phyloP scores from a whole-genome alignment of 2,329 filamentous ascomycete genomes.

The Talaromyces atroroseus region DNA sequence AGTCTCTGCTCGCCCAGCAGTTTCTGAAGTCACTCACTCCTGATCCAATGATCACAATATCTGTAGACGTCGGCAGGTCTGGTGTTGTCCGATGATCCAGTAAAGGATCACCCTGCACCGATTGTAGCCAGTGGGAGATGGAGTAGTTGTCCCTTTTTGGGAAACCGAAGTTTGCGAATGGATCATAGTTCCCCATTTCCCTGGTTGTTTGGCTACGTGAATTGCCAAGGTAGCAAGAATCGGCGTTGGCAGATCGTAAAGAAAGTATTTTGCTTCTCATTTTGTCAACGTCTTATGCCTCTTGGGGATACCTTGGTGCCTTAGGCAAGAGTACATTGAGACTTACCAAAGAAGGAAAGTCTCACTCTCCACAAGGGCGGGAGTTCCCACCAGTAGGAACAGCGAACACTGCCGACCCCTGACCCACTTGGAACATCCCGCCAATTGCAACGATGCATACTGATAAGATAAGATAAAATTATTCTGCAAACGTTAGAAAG shows the following conservation, averaged over 20 bases:
- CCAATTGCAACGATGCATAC: background rate
- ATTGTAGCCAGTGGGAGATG: constrained; percentile 1
- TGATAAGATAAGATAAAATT: background rate
- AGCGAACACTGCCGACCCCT: too few relatives aligned
- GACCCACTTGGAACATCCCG: background rate
- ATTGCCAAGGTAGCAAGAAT: background rate
- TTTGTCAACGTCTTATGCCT: too few relatives aligned
- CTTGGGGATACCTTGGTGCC: too few relatives aligned
- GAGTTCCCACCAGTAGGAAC: background rate
- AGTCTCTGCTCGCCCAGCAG: background rate
- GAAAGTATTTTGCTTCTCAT: too few relatives aligned
- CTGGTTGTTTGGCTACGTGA: background rate
- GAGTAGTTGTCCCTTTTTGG: background rate
- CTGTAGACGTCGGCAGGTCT: background rate
- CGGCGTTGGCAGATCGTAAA: background rate
- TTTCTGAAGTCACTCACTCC: background rate
- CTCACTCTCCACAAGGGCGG: background rate
- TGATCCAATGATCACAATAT: background rate
- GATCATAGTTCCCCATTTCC: background rate
- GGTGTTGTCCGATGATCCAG: background rate
- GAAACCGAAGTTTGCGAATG: background rate
- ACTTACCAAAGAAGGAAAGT: background rate
- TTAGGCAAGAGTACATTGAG: background rate
- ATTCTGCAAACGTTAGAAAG: too few relatives aligned
- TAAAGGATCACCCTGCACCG: background rate